Evolutionary conservation across 148 eudicot species (phyloP).

Genomic region (Rhododendron molle): DNA sequence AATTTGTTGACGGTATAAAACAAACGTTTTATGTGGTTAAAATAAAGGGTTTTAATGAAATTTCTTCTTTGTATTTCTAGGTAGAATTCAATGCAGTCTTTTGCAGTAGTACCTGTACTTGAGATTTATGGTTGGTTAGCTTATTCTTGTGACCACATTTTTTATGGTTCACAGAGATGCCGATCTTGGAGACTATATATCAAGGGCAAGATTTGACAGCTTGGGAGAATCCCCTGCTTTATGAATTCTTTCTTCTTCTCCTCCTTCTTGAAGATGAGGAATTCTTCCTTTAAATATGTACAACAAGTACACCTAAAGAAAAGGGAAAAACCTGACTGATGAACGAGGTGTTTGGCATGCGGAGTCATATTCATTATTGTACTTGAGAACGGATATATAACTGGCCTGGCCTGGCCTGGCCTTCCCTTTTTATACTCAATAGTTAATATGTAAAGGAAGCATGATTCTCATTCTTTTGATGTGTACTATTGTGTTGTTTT

Average conservation of each 20-base stretch:
- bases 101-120: background rate
- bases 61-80: no score
- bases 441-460: background rate
- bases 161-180: background rate
- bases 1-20: no score
- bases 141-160: background rate
- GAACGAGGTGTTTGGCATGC: conserved; percentile 11
- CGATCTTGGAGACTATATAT: background rate
- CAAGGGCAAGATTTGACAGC: conserved; percentile 13
- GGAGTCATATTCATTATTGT: conserved; percentile 2
- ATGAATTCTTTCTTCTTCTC: background rate
- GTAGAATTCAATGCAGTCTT: background rate
- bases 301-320: background rate
- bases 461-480: conserved; percentile 14
- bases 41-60: no score
- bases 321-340: background rate
- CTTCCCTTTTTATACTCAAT: background rate
- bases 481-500: background rate
- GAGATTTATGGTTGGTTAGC: background rate
- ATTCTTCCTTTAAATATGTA: background rate
- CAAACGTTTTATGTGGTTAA: no score
- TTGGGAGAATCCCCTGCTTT: conserved; percentile 5
- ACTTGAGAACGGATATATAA: background rate
- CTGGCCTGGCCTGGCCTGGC: no score
- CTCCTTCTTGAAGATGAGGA: background rate